Evolutionary conservation across 352 stramenopile species (phyloP).

Genomic region (Phytophthora citricola): DNA sequence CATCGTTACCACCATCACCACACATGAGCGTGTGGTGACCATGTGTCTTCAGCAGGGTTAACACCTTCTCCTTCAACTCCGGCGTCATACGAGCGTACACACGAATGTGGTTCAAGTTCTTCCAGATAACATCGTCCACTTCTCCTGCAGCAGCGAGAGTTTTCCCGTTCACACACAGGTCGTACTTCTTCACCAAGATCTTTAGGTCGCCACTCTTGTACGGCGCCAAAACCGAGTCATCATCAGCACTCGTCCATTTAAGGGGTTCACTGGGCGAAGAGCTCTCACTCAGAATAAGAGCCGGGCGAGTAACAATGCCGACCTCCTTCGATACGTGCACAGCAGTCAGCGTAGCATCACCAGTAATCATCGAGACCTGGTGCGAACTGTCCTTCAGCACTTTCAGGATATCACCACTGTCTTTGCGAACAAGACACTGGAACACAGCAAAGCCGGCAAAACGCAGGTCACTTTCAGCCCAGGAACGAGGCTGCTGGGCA

Average conservation of each 20-base stretch:
- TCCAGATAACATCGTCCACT: constrained; percentile 86
- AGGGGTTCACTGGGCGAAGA: constrained; percentile 43
- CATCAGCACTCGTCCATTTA: constrained; percentile 84
- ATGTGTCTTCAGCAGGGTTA: constrained; percentile 94
- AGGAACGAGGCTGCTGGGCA: constrained; percentile 81
- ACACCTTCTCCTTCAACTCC: constrained; percentile 96
- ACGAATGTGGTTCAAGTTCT: constrained; percentile 76
- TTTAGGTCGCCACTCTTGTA: constrained; percentile 75
- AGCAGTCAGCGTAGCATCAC: constrained; percentile 97
- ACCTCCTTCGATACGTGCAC: constrained; percentile 97
- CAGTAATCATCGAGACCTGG: constrained; percentile 98
- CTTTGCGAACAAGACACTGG: constrained; percentile 95
- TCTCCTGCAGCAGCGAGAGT: constrained; percentile 75
- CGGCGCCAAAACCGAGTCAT: constrained; percentile 69
- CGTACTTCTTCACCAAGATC: constrained; percentile 78
- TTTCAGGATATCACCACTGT: constrained; percentile 94
- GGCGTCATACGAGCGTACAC: constrained; percentile 98
- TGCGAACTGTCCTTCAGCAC: constrained; percentile 93
- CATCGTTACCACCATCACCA: constrained; percentile 98
- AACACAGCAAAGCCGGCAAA: constrained; percentile 96
- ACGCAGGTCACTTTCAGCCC: constrained; percentile 93
- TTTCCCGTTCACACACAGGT: constrained; percentile 88
- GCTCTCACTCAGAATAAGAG: constrained; percentile 74
- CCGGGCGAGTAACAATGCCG: constrained; percentile 88
- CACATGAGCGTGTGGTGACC: constrained; percentile 97